phyloP scores from a whole-genome alignment of 2,329 filamentous ascomycete genomes.

The Beauveria asiatica region DNA sequence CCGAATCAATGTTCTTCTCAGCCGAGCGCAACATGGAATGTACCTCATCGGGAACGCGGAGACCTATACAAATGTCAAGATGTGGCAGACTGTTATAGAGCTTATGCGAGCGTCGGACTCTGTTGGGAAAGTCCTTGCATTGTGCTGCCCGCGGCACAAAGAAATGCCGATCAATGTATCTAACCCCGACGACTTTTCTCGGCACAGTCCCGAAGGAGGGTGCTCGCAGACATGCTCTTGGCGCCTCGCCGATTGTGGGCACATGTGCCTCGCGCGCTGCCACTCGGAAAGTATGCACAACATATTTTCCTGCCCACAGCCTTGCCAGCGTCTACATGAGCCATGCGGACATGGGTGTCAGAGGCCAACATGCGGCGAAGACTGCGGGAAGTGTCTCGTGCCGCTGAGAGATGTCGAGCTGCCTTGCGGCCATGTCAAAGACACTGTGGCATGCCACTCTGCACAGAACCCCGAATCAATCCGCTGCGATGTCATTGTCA shows the following conservation, averaged over 20 bases:
- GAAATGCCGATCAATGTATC: constrained; percentile 39
- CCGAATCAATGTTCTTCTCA: constrained; percentile 60
- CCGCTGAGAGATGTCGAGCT: constrained; percentile 14
- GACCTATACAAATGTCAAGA: constrained; percentile 45
- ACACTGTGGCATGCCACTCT: constrained; percentile 9
- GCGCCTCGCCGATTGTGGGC: constrained; percentile 36
- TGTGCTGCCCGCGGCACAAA: constrained; percentile 52
- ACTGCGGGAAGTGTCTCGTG: constrained; percentile 22
- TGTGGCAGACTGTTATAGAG: constrained; percentile 35
- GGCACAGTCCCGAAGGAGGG: constrained; percentile 51
- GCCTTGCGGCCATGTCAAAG: constrained; percentile 15
- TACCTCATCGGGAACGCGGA: constrained; percentile 58
- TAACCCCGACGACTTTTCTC: constrained; percentile 46
- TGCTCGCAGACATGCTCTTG: constrained; percentile 41
- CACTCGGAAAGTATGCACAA: constrained; percentile 38
- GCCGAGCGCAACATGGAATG: constrained; percentile 58
- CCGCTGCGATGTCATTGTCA: constrained; percentile 1
- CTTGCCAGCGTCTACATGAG: constrained; percentile 31
- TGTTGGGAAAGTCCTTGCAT: constrained; percentile 40
- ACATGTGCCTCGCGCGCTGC: constrained; percentile 34
- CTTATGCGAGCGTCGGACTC: constrained; percentile 27
- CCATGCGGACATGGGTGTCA: constrained; percentile 37
- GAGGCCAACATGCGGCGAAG: constrained; percentile 30
- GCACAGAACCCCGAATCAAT: not conserved
- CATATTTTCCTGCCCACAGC: constrained; percentile 33